Conservation (phyloP, 768 basidiomycete species). For the Lentinus brumalis region DNA sequence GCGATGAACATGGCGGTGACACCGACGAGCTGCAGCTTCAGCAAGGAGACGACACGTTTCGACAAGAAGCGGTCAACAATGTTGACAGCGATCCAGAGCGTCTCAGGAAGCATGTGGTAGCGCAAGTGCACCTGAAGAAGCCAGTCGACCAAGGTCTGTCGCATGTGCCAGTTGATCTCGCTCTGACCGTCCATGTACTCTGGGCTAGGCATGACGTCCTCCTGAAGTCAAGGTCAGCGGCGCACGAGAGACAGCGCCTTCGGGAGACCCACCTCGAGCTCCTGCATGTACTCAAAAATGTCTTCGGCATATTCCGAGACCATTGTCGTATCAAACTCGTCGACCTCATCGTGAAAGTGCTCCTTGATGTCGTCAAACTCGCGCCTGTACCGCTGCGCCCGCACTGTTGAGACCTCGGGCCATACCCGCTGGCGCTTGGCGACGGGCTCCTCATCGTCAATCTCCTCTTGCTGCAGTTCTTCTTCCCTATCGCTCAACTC, state of each 20-base stretch:
- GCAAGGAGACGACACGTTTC: conserved; percentile 70
- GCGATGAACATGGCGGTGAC: conserved; percentile 99
- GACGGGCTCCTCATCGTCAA: conserved; percentile 15
- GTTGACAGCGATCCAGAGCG: conserved; percentile 98
- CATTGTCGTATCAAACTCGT: conserved; percentile 87
- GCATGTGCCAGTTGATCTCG: conserved; percentile 93
- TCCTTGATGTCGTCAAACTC: conserved; percentile 68
- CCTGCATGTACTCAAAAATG: conserved; percentile 94
- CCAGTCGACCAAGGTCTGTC: conserved; percentile 97
- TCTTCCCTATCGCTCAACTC: conserved; percentile 24
- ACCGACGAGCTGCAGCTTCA: conserved; percentile 93
- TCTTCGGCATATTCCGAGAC: conserved; percentile 99
- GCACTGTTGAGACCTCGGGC: conserved; percentile 74
- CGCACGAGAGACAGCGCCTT: not conserved
- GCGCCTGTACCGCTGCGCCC: conserved; percentile 54
- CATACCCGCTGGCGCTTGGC: conserved; percentile 55
- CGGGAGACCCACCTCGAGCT: conserved; percentile 73
- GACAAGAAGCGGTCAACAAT: conserved; percentile 80
- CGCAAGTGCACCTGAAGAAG: conserved; percentile 95
- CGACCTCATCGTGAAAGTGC: conserved; percentile 69
- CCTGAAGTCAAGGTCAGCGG: conserved; percentile 47
- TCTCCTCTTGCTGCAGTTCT: conserved; percentile 13
- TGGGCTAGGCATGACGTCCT: conserved; percentile 85
- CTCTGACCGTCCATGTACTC: conserved; percentile 93
- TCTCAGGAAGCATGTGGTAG: conserved; percentile 99